Base-by-base conservation (phyloP, 352 stramenopile genomes). In the Achlya hypogyna region DNA sequence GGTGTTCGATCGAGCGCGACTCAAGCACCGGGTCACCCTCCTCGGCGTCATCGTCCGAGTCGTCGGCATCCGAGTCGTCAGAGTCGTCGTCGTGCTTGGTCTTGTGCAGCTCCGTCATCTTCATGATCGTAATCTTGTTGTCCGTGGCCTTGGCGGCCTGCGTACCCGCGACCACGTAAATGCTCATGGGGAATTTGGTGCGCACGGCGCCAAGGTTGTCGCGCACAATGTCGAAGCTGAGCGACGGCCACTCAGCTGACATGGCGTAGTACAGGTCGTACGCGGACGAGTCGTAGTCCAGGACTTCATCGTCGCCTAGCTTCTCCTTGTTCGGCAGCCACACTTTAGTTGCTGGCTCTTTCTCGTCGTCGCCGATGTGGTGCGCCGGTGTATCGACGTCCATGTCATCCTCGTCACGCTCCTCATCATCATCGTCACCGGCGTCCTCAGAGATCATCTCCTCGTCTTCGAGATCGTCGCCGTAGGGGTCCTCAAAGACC, bases 261-360 rank as follows among this genome's bases (percentile, higher is more conserved):
- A 99, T 91, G 35, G 94, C 92, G 74, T 99, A 98, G 81, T 99
- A 98, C 96, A 99, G 99, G 75, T 98, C 96, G 82, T 99, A 99
- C 6, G 97, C 97, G 34, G 84, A 96, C 74, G 89, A 96, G 76
- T 99, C 97, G 82, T 98, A 98, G 78, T 99, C 97, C 40, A 99
- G 85, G 73, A 97, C 82, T 74, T 98, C 89, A 62, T 96, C 93
- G 52, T 97, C 89, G 51, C 80, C 74, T 28, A 98, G 73, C 63
- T 86, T 83, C 75, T 97, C 86, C 51, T 94, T 81, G 29, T 87
- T 89, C 12, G 96, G 93, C 84, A 98, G 91, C 82, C 97, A 99
- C 34, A 98, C 93, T 75, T 96, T 84, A 79, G 87, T 91, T 38
- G 76, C 70, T 63, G 76, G 65, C 58, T 84, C 78, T 18, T 79